Base-by-base conservation (phyloP, 345 rosid genomes). In the Mallotus nudiflorus region DNA sequence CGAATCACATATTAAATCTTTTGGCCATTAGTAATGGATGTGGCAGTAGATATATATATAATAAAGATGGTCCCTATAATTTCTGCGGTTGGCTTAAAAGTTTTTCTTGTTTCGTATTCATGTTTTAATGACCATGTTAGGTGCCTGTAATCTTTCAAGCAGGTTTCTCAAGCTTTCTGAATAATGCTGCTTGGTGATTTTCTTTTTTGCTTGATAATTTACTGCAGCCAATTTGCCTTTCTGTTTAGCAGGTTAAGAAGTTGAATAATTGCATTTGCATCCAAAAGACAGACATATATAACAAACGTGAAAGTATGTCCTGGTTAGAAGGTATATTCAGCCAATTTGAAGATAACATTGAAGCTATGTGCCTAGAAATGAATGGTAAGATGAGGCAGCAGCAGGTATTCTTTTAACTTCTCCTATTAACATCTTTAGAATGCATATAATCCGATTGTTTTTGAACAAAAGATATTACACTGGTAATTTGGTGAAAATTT, bases 341-440 rank as follows among this genome's bases (percentile, higher is more conserved):
- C 73, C 77, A 73, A 67, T 54, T 84, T 13, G 85, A 79, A 75
- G 71, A 65, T 64, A 50, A 73, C 60, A 42, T 84, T 13, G 85
- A 79, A 75, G 69, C 68, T 64, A 50, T 75, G 52, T 77, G 64
- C 50, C 14, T 68, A 45, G 84, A 65, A 62, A 70, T 65, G 52
- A 82, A 84, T 57, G 82, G 31, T 37, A 31, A 66, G 5, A 12
- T 76, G 62, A 29, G 37, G 39, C 53, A 74, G 85, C 44, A 35
- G 39, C 48, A 77, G 87, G 85, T 84, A 76, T 50, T 28, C 16
- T 29, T n/a, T 59, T 22, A 19, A 19, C 52, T 61, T 45, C 13
- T 24, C 29, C 25, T 50, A 49, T 67, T 29, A 12, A 12, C 25
- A 15, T 16, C 31, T 56, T 37, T 40, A n/a, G 14, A 20, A 40